Base-by-base conservation (phyloP, 257 asterid genomes). In the Nicotiana paniculata region DNA sequence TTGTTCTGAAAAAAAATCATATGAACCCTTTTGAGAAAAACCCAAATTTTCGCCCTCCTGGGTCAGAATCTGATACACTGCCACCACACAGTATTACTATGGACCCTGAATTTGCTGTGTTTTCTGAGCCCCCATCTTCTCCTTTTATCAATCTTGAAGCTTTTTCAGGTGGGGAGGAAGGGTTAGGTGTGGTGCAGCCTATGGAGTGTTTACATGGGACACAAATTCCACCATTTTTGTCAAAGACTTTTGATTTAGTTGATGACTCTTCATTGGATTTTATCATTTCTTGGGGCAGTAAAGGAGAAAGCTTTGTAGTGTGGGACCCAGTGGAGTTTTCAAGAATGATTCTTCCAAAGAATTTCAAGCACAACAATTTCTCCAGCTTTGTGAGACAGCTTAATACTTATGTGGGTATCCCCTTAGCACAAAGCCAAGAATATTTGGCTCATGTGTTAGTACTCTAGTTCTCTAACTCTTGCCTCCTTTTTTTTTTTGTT, bases 341-440 rank as follows among this genome's bases (percentile, higher is more conserved):
- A 11, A 89, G 93, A 79, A 28, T 54, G 37, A 75, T 93, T 26
- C 81, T 95, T 85, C 98, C 98, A 0, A 87, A 87, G 86, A 89
- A 88, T 83, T 95, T 95, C 92, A 95, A 95, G 92, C 98, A 95
- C 91, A 91, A 88, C 90, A 93, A 95, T 83, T 95, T 92, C 89
- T 93, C 98, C 4, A 95, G 98, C 87, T 95, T 95, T 87, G 98
- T 95, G 85, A 96, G 98, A 13, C 98, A 94, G 91, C 97, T 94
- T 43, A 94, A 94, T 84, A 94, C 97, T 76, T 94, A 94, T 83
- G 98, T 94, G 95, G 93, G 97, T 94, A 93, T 84, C 62, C 82
- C 55, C 84, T 86, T 86, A 75, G 57, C 81, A 80, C 77, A 24
- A 24, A 53, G 83, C 82, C 82, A 5, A 77, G 84, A 12, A 64